A percentile compares a stretch with the other conserved stretches of the same genome.
These are phyloP conservation scores for Pseudocercospora musae DNA, from an alignment of 2,329 filamentous ascomycete genomes.

Conservation along the genomic window DNA sequence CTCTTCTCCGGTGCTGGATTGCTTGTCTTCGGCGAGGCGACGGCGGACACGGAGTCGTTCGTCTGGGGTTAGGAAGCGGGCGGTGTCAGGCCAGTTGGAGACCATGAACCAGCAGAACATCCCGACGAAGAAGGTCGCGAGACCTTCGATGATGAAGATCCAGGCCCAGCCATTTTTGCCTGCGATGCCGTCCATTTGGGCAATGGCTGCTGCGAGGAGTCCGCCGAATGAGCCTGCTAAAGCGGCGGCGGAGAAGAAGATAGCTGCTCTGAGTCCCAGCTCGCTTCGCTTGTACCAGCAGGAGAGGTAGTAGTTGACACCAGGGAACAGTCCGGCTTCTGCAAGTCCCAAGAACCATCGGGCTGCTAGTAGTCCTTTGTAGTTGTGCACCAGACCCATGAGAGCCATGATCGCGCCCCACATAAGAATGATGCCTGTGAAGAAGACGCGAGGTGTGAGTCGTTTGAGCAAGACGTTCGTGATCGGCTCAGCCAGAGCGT, in stretches of 20 bases:
- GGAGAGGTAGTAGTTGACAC: conserved; percentile 74
- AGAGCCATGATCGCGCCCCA: conserved; percentile 52
- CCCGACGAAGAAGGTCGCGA: conserved; percentile 62
- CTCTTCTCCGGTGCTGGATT: conserved; percentile 25
- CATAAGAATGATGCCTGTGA: conserved; percentile 70
- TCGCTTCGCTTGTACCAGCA: conserved; percentile 82
- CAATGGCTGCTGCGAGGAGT: conserved; percentile 68
- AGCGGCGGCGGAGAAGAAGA: conserved; percentile 81
- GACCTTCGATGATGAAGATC: conserved; percentile 55
- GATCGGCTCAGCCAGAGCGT: conserved; percentile 72
- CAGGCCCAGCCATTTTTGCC: conserved; percentile 35
- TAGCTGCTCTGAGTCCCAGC: conserved; percentile 62
- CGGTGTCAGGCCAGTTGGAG: conserved; percentile 58
- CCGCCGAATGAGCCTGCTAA: conserved; percentile 76
- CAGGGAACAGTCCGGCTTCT: conserved; percentile 54
- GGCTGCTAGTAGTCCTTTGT: conserved; percentile 28
- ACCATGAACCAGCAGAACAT: conserved; percentile 29
- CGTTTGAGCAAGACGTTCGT: conserved; percentile 78
- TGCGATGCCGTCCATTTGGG: conserved; percentile 64
- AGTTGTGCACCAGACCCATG: conserved; percentile 29
- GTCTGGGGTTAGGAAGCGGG: conserved; percentile 55
- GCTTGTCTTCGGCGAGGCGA: conserved; percentile 28
- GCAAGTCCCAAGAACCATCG: conserved; percentile 34
- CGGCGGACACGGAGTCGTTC: conserved; percentile 27
- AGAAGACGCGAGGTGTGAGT: conserved; percentile 69